Percentiles rank a stretch among this genome's conserved stretches.
These are phyloP conservation scores for Chlamydomonas sphaeroides DNA, from an alignment of 139 green algal species.

Conservation along the genomic window DNA sequence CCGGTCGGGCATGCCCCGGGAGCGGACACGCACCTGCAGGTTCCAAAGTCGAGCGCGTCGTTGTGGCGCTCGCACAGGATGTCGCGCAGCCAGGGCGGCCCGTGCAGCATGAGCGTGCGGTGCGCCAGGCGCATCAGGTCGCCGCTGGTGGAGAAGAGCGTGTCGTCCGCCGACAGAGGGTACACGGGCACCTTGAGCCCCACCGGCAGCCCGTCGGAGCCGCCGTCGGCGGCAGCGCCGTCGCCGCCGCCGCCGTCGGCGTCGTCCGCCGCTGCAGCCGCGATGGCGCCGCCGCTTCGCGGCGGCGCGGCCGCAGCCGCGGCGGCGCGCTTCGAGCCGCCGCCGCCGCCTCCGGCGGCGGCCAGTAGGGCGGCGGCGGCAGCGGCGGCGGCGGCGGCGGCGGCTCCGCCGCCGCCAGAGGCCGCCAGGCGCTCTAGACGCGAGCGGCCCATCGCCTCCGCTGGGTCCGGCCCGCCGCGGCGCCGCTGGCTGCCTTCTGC, in stretches of 20 bases:
- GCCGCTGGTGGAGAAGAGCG: constrained; percentile 18
- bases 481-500: background rate
- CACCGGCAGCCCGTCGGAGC: background rate
- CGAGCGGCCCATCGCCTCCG: too few relatives aligned
- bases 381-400: too few relatives aligned
- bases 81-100: constrained; percentile 30
- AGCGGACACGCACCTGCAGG: constrained; percentile 10
- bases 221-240: background rate
- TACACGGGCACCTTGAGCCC: constrained; percentile 41
- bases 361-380: too few relatives aligned
- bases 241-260: background rate
- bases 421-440: too few relatives aligned
- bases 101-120: constrained; percentile 14
- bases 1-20: background rate
- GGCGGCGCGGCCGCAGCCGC: background rate
- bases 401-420: too few relatives aligned
- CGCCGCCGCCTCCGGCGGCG: background rate
- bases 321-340: background rate
- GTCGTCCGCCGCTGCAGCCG: background rate
- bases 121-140: constrained; percentile 40
- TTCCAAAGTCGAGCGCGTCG: constrained; percentile 35
- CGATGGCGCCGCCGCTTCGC: background rate
- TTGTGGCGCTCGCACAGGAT: constrained; percentile 12
- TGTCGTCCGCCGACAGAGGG: constrained; percentile 32
- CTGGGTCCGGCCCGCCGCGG: too few relatives aligned